Percentiles rank a stretch among this genome's conserved stretches.
Evolutionary conservation across 176 grass and related monocot genomes (phyloP).

Genomic region (Cenchrus fungigraminus): DNA sequence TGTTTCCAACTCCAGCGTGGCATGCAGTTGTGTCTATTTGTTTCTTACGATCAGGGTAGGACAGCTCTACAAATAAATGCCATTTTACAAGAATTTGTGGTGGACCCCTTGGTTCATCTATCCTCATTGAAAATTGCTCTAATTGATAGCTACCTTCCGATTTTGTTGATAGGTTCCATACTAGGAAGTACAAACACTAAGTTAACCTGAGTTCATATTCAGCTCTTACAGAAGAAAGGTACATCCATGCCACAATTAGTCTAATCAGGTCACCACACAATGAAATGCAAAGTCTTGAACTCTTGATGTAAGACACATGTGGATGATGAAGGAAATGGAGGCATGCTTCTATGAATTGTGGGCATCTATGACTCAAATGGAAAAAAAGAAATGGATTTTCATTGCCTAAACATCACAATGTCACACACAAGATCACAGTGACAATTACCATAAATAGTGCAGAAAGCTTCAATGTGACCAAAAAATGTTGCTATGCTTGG

Average conservation of each 20-base stretch:
- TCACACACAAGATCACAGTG: not conserved
- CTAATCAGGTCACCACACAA: not conserved
- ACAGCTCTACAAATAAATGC: not conserved
- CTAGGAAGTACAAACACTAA: not conserved
- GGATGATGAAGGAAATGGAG: constrained; percentile 10
- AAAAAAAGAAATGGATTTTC: not conserved
- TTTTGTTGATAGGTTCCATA: not conserved
- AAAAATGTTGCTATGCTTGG: not conserved
- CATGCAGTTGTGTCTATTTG: not conserved
- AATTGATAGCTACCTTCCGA: not conserved
- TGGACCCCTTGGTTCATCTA: not conserved
- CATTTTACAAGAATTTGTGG: not conserved
- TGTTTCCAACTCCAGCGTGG: not conserved
- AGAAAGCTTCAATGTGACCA: not conserved
- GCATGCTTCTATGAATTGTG: not conserved
- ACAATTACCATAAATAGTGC: not conserved
- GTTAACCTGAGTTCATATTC: not conserved
- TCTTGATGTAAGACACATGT: not conserved
- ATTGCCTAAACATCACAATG: not conserved
- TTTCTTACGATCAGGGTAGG: not conserved
- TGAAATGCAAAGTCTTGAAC: not conserved
- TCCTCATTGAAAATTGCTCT: not conserved
- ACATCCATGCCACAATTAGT: not conserved
- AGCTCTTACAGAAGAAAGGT: not conserved
- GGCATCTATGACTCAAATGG: not conserved